Conservation (phyloP, 257 asterid genomes). For the Fraxinus anomala region DNA sequence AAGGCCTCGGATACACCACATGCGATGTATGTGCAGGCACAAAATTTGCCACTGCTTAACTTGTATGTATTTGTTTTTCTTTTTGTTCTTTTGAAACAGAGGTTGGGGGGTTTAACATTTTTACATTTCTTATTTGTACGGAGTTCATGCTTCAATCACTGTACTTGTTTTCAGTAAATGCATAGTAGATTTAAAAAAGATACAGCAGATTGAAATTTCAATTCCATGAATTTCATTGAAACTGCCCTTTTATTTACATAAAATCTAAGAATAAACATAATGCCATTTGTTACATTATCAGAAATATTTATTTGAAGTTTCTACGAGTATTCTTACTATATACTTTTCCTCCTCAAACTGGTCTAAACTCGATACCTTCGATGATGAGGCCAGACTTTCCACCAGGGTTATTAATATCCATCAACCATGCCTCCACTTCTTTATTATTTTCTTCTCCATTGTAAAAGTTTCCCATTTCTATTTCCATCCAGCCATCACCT, state of each 20-base stretch:
- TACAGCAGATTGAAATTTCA: neutral
- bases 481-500: conserved; percentile 67
- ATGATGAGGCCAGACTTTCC: conserved; percentile 53
- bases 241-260: neutral
- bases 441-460: conserved; percentile 33
- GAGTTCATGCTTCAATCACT: neutral
- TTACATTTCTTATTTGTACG: neutral
- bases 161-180: neutral
- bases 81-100: neutral
- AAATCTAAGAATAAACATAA: neutral
- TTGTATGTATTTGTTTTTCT: neutral
- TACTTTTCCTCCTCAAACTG: conserved; percentile 17
- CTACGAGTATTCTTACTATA: neutral
- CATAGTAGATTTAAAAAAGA: neutral
- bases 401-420: conserved; percentile 40
- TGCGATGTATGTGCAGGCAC: conserved; percentile 74
- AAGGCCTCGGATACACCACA: conserved; percentile 61
- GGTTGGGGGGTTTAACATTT: neutral
- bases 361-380: conserved; percentile 70
- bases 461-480: conserved; percentile 53
- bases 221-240: neutral
- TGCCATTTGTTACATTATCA: no score
- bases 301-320: neutral
- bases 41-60: conserved; percentile 19
- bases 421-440: conserved; percentile 55